Percentiles rank a stretch among this genome's conserved stretches.
Conservation (phyloP, 2,329 filamentous ascomycete genomes). For the Lachnellula subtilissima region DNA sequence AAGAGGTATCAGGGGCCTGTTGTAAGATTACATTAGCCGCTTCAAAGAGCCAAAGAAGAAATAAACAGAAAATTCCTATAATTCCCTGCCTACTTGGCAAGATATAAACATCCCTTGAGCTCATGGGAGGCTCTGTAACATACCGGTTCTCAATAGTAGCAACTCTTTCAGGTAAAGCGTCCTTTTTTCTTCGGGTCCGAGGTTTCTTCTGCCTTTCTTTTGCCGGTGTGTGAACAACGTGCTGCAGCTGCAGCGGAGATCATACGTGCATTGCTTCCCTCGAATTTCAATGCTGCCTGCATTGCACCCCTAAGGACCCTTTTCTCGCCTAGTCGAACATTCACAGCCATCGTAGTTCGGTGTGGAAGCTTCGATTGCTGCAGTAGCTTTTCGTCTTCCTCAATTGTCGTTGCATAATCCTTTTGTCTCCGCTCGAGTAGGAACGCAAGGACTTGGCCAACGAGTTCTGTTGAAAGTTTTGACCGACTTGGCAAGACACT, state of each 20-base stretch:
- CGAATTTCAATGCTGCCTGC: constrained; percentile 31
- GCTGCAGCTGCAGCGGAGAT: constrained; percentile 12
- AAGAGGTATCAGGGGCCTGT: constrained; percentile 19
- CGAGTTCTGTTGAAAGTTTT: constrained; percentile 38
- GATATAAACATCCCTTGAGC: not conserved
- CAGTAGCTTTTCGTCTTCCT: constrained; percentile 43
- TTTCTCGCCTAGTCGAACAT: constrained; percentile 62
- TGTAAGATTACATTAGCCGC: constrained; percentile 27
- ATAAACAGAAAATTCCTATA: constrained; percentile 8
- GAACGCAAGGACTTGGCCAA: constrained; percentile 35
- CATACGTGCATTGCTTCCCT: constrained; percentile 31
- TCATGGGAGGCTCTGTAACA: constrained; percentile 9
- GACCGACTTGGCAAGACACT: constrained; percentile 32
- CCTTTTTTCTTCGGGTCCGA: constrained; percentile 19
- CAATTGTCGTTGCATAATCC: constrained; percentile 50
- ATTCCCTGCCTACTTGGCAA: constrained; percentile 1
- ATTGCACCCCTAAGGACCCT: constrained; percentile 48
- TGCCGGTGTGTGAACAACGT: constrained; percentile 7
- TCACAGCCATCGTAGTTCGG: constrained; percentile 47
- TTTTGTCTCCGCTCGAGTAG: constrained; percentile 37
- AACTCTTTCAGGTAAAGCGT: constrained; percentile 12
- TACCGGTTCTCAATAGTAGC: constrained; percentile 5
- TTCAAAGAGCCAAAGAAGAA: constrained; percentile 18
- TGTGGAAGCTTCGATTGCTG: constrained; percentile 27
- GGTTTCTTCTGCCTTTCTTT: constrained; percentile 18